Conservation (phyloP, 2,329 filamentous ascomycete genomes). For the Penicillium rolfsii region DNA sequence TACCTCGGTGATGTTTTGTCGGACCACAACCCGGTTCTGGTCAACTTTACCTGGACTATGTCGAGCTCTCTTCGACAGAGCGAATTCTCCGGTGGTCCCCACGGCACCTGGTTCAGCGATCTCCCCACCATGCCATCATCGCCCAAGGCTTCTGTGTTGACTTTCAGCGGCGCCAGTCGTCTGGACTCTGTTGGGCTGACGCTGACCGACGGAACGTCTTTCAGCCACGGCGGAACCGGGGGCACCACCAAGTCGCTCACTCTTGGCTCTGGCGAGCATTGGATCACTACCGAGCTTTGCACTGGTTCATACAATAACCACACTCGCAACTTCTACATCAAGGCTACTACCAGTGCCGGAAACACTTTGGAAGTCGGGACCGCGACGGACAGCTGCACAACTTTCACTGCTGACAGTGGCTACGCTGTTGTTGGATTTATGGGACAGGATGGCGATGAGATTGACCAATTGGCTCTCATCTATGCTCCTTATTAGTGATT, state of each 20-base stretch:
- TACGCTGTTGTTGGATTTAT: constrained; percentile 60
- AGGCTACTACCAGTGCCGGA: constrained; percentile 57
- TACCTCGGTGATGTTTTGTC: constrained; percentile 55
- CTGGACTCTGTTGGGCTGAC: constrained; percentile 57
- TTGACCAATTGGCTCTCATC: constrained; percentile 56
- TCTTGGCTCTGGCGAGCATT: constrained; percentile 54
- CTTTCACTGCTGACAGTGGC: constrained; percentile 52
- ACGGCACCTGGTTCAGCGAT: constrained; percentile 59
- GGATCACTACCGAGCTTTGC: constrained; percentile 56
- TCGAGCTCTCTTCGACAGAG: constrained; percentile 55
- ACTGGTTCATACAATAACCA: constrained; percentile 50
- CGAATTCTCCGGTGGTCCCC: constrained; percentile 33
- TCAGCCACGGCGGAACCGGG: constrained; percentile 60
- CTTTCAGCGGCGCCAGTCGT: constrained; percentile 53
- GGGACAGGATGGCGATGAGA: constrained; percentile 58
- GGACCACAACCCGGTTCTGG: constrained; percentile 65
- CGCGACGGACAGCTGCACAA: constrained; percentile 53
- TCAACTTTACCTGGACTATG: constrained; percentile 40
- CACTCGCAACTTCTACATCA: constrained; percentile 61
- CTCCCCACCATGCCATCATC: constrained; percentile 44
- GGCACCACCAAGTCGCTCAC: constrained; percentile 50
- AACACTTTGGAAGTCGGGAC: constrained; percentile 52
- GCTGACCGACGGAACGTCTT: constrained; percentile 53
- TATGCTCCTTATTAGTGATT: constrained; percentile 24
- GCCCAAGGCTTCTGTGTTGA: constrained; percentile 36